These are phyloP conservation scores for Alternaria burnsii DNA, from an alignment of 2,329 filamentous ascomycete species.

Conservation along the genomic window DNA sequence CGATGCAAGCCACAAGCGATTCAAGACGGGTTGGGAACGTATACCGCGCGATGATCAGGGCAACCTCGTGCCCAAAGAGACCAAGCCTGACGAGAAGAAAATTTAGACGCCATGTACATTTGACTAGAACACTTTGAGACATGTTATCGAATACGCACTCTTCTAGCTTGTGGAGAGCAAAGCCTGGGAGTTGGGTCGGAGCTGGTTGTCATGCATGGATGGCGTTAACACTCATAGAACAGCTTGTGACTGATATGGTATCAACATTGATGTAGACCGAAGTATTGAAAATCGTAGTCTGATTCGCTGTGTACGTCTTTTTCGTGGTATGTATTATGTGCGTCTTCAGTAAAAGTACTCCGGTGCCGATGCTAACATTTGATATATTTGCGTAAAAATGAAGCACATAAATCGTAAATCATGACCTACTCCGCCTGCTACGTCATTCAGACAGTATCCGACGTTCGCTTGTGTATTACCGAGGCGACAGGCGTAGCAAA, in stretches of 20 bases:
- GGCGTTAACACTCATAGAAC: neutral
- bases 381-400: conserved; percentile 3
- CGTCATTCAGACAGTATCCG: neutral
- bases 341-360: conserved; percentile 4
- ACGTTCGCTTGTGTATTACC: neutral
- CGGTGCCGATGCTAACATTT: conserved; percentile 3
- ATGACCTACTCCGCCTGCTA: neutral
- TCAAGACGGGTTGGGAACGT: conserved; percentile 82
- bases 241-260: neutral
- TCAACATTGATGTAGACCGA: neutral
- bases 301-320: neutral
- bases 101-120: neutral
- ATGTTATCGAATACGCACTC: neutral
- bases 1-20: conserved; percentile 74
- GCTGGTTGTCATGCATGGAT: neutral
- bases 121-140: neutral
- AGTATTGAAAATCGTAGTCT: neutral
- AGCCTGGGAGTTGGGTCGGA: neutral
- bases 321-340: neutral
- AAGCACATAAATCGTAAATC: conserved; percentile 11
- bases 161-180: neutral
- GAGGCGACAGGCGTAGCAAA: neutral
- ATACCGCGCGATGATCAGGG: conserved; percentile 63
- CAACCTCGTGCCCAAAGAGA: conserved; percentile 32
- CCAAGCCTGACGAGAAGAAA: conserved; percentile 7